Conservation (phyloP, 2,329 filamentous ascomycete species). For the Apiospora aurea region DNA sequence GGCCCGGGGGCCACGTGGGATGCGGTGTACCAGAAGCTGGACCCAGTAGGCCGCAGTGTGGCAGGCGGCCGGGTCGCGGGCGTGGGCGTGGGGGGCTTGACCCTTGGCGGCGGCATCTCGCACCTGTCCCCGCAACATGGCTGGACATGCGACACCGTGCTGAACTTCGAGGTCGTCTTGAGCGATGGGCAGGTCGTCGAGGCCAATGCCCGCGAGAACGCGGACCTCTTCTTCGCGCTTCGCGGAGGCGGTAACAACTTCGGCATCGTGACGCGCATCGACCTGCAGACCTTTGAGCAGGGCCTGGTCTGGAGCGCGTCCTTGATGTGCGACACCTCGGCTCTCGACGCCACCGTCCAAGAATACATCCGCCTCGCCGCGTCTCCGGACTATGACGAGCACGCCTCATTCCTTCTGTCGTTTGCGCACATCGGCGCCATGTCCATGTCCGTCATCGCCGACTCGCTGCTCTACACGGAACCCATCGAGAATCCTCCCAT, state of each 20-base stretch:
- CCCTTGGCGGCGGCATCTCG: conserved; percentile 31
- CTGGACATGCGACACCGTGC: conserved; percentile 29
- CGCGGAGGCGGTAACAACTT: conserved; percentile 32
- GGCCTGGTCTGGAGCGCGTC: conserved; percentile 29
- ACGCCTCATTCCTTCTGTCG: conserved; percentile 25
- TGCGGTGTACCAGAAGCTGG: conserved; percentile 49
- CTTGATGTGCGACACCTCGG: not conserved
- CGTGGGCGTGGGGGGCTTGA: conserved; percentile 30
- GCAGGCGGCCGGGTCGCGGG: conserved; percentile 27
- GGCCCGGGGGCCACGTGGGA: conserved; percentile 54
- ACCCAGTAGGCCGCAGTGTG: conserved; percentile 41
- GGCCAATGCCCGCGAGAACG: conserved; percentile 31
- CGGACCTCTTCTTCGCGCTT: conserved; percentile 32
- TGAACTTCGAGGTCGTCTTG: conserved; percentile 28
- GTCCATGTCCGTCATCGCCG: conserved; percentile 23
- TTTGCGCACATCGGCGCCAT: conserved; percentile 24
- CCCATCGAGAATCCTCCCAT: conserved; percentile 22
- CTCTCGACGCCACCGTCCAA: not conserved
- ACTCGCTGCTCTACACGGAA: conserved; percentile 30
- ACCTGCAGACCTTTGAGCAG: conserved; percentile 28
- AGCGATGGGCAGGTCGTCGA: conserved; percentile 28
- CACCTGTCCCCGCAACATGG: conserved; percentile 29
- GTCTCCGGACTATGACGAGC: conserved; percentile 32
- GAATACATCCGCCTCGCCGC: no score
- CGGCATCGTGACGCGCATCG: conserved; percentile 30